These are phyloP conservation scores for Fusarium coffeatum DNA, from an alignment of 2,329 filamentous ascomycete species.

Conservation along the genomic window DNA sequence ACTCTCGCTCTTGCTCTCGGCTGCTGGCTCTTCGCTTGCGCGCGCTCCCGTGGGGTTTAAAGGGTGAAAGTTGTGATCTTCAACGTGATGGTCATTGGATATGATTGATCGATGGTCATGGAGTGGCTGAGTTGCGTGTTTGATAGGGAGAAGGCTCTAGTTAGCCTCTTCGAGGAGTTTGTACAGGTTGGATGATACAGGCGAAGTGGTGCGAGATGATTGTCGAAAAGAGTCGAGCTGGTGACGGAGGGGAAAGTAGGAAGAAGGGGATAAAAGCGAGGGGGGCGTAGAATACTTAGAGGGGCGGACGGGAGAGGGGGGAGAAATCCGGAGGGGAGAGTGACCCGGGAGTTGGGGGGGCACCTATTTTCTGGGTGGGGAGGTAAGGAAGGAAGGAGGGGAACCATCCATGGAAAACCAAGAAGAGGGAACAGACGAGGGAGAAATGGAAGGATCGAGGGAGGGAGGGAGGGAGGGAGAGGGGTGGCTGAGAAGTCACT, in stretches of 20 bases:
- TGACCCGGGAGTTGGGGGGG: too few relatives aligned
- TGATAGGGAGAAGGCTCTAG: constrained; percentile 46
- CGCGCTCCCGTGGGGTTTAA: constrained; percentile 77
- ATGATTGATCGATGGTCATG: constrained; percentile 56
- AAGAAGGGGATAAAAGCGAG: constrained; percentile 48
- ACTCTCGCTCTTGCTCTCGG: constrained; percentile 52
- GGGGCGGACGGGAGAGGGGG: constrained; percentile 44
- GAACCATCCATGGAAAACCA: constrained; percentile 39
- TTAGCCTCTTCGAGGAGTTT: constrained; percentile 45
- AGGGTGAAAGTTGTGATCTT: constrained; percentile 71
- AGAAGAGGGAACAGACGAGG: constrained; percentile 40
- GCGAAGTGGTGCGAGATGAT: constrained; percentile 43
- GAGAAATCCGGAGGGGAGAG: too few relatives aligned
- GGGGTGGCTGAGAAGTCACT: constrained; percentile 49
- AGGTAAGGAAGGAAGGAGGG: too few relatives aligned
- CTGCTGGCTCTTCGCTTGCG: constrained; percentile 66
- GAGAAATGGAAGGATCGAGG: constrained; percentile 34
- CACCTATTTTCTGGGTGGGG: too few relatives aligned
- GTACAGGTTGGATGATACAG: constrained; percentile 47
- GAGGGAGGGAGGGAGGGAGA: constrained; percentile 43
- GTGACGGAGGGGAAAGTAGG: constrained; percentile 41
- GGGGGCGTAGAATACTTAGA: constrained; percentile 45
- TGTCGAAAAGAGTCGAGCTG: constrained; percentile 43
- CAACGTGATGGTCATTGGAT: constrained; percentile 65
- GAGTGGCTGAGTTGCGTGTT: constrained; percentile 53